Conservation (phyloP, 495 filamentous ascomycete species). For the Neurospora sp. region DNA sequence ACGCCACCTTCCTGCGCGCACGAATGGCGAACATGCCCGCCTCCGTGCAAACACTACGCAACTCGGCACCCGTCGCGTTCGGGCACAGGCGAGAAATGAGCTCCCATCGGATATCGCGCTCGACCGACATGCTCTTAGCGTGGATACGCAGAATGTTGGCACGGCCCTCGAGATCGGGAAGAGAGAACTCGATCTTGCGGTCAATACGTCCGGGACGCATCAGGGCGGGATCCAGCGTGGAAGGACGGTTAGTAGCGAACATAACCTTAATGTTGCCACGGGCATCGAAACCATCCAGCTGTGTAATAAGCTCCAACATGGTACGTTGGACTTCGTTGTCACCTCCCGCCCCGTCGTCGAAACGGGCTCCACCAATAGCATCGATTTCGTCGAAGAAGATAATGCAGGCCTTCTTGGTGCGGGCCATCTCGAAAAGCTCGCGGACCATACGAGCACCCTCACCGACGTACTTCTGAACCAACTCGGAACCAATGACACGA, state of each 20-base stretch:
- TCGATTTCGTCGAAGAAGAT: constrained; percentile 99
- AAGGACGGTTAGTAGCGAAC: constrained; percentile 97
- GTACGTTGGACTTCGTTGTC: constrained; percentile 99
- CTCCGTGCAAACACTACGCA: constrained; percentile 95
- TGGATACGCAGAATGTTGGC: constrained; percentile 97
- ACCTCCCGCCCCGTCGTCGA: constrained; percentile 94
- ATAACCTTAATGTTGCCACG: constrained; percentile 99
- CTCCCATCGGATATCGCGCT: constrained; percentile 98
- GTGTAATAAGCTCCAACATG: constrained; percentile 97
- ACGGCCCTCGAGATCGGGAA: constrained; percentile 91
- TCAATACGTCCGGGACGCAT: constrained; percentile 98
- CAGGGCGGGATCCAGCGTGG: constrained; percentile 87
- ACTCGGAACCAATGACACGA: constrained; percentile 90
- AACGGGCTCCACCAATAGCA: constrained; percentile 94
- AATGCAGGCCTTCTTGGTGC: constrained; percentile 98
- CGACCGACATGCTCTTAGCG: constrained; percentile 98
- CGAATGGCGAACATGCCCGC: constrained; percentile 98
- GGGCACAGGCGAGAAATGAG: constrained; percentile 93
- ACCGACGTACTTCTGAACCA: constrained; percentile 98
- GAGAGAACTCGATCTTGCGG: constrained; percentile 95
- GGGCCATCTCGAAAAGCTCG: constrained; percentile 98
- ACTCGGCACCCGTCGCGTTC: constrained; percentile 91
- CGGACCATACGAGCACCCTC: constrained; percentile 97
- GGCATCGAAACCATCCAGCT: constrained; percentile 94
- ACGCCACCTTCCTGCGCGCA: constrained; percentile 92